Conservation (phyloP, 2,329 filamentous ascomycete species). For the Chrysoporthe cubensis region DNA sequence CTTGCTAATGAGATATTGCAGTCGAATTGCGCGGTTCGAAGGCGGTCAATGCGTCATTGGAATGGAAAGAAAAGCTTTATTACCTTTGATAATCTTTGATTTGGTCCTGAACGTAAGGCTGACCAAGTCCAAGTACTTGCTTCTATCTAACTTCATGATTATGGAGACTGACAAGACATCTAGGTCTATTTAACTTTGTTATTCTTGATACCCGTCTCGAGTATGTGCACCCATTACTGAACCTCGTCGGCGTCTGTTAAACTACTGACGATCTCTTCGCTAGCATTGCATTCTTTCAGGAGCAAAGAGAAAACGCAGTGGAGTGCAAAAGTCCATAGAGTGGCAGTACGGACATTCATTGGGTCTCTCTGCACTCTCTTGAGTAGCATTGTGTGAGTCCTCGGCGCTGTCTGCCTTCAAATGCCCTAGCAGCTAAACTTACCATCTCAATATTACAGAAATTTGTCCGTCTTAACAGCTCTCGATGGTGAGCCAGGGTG, state of each 20-base stretch:
- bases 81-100: constrained; percentile 65
- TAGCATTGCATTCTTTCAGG: constrained; percentile 60
- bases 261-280: background rate
- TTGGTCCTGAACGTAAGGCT: constrained; percentile 56
- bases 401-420: constrained; percentile 8
- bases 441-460: constrained; percentile 43
- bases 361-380: constrained; percentile 60
- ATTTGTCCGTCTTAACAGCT: constrained; percentile 61
- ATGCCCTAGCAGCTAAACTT: background rate
- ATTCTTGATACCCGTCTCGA: constrained; percentile 64
- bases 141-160: no score
- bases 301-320: constrained; percentile 46
- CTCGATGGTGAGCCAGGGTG: constrained; percentile 64
- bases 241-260: rapidly evolving
- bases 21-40: constrained; percentile 60
- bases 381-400: constrained; percentile 59
- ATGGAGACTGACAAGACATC: constrained; percentile 1
- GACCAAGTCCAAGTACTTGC: no score
- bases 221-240: constrained; percentile 41
- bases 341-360: constrained; percentile 62
- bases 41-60: constrained; percentile 64
- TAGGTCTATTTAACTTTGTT: constrained; percentile 63
- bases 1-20: constrained; percentile 32
- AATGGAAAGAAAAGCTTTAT: constrained; percentile 60
- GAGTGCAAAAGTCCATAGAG: constrained; percentile 50